A percentile compares a stretch with the other conserved stretches of the same genome.
Evolutionary conservation across 306 rosid genomes (phyloP).

Genomic region (Gillenia trifoliata): DNA sequence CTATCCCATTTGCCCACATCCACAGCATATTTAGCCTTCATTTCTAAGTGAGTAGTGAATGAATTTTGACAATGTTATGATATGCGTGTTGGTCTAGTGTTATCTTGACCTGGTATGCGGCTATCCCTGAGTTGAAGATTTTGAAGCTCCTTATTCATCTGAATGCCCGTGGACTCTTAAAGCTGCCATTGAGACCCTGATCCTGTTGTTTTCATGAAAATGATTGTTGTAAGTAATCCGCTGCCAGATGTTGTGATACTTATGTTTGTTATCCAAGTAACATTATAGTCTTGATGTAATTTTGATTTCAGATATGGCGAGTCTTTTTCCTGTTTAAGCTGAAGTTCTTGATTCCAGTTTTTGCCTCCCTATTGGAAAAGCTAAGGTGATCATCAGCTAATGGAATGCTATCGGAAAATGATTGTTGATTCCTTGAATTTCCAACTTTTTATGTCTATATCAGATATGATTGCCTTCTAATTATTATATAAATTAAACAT

Average conservation of each 20-base stretch:
- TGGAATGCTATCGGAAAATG: slow-evolving; percentile 11
- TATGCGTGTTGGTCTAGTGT: slow-evolving; percentile 52
- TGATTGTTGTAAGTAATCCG: slow-evolving; percentile 76
- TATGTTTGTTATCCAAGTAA: slow-evolving; percentile 11
- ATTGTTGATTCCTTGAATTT: slow-evolving; percentile 17
- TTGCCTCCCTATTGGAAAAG: slow-evolving; percentile 94
- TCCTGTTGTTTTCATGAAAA: slow-evolving; percentile 97
- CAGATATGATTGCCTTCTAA: slow-evolving; percentile 17
- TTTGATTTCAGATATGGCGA: slow-evolving; percentile 77
- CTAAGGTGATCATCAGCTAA: slow-evolving; percentile 60
- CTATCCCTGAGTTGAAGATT: slow-evolving; percentile 92
- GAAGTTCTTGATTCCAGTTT: slow-evolving; percentile 98
- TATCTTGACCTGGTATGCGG: slow-evolving; percentile 84
- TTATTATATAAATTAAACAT: slow-evolving; percentile 6
- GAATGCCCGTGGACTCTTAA: slow-evolving; percentile 97
- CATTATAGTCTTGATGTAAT: slow-evolving; percentile 21
- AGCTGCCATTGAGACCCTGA: slow-evolving; percentile 99
- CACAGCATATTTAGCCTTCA: too few relatives aligned
- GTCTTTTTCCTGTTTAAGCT: slow-evolving; percentile 88
- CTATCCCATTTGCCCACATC: too few relatives aligned
- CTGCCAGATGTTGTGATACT: slow-evolving; percentile 9
- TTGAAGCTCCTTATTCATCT: slow-evolving; percentile 86
- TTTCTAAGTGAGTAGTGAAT: not conserved
- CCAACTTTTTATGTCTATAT: not conserved
- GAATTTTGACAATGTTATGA: not conserved